Conservation (phyloP, 768 basidiomycete genomes). For the Serendipita vermifera region DNA sequence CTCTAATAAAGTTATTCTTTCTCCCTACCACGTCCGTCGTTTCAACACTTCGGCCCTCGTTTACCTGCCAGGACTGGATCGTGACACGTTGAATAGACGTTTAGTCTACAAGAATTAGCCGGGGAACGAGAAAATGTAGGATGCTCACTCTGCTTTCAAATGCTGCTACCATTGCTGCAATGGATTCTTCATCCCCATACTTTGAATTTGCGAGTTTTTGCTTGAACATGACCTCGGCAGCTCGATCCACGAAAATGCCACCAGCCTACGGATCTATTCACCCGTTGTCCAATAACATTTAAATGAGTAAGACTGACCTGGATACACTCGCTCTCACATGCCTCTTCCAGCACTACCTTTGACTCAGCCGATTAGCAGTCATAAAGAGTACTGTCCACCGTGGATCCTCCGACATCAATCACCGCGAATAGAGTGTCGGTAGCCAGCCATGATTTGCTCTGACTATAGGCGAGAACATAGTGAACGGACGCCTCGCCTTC, state of each 20-base stretch:
- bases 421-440: background rate
- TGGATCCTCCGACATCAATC: constrained; percentile 9
- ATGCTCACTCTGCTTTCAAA: constrained; percentile 8
- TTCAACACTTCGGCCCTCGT: too few relatives aligned
- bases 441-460: background rate
- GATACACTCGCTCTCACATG: constrained; percentile 9
- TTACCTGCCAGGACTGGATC: too few relatives aligned
- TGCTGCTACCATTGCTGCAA: constrained; percentile 4
- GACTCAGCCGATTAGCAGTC: background rate
- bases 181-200: constrained; percentile 5
- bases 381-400: constrained; percentile 9
- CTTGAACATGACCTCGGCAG: constrained; percentile 5
- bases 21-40: too few relatives aligned
- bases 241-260: background rate
- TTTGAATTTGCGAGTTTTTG: background rate
- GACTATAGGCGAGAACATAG: constrained; percentile 1
- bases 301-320: constrained; percentile 2
- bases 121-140: too few relatives aligned
- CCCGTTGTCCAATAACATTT: background rate
- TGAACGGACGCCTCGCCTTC: constrained; percentile 12
- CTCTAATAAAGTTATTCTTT: too few relatives aligned
- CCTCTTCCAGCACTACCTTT: constrained; percentile 9
- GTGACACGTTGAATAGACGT: too few relatives aligned
- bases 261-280: background rate
- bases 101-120: too few relatives aligned